These are phyloP conservation scores for Nemania diffusa DNA, from an alignment of 2,329 filamentous ascomycete genomes.

Conservation along the genomic window DNA sequence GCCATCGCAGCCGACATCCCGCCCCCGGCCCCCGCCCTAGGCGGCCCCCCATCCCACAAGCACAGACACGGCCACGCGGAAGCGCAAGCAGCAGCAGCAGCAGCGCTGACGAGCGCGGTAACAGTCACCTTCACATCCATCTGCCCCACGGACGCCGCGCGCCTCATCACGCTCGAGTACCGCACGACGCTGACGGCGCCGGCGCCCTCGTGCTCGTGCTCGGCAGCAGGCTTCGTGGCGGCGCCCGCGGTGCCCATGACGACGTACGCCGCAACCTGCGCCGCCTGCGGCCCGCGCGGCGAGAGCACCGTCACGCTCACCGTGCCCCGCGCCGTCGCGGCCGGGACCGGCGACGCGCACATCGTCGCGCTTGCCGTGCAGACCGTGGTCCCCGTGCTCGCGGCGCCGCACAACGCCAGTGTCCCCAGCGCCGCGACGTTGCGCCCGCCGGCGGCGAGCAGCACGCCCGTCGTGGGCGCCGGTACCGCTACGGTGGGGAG, in stretches of 20 bases:
- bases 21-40: slow-evolving; percentile 50
- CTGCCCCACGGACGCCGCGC: slow-evolving; percentile 50
- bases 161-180: slow-evolving; percentile 49
- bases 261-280: slow-evolving; percentile 46
- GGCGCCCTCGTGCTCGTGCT: background rate
- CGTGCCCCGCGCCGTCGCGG: slow-evolving; percentile 44
- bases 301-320: slow-evolving; percentile 51
- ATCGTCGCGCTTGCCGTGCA: slow-evolving; percentile 38
- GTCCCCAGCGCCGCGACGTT: background rate
- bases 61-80: background rate
- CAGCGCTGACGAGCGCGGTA: slow-evolving; percentile 40
- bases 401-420: background rate
- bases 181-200: slow-evolving; percentile 45
- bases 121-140: slow-evolving; percentile 51
- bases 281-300: slow-evolving; percentile 48
- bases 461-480: slow-evolving; percentile 25
- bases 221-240: background rate
- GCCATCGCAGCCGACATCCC: slow-evolving; percentile 48
- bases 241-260: slow-evolving; percentile 43
- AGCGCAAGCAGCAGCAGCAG: background rate
- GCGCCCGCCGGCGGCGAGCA: background rate
- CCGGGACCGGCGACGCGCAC: slow-evolving; percentile 25
- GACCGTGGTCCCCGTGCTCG: slow-evolving; percentile 44
- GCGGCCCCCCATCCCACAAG: slow-evolving; percentile 28
- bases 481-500: background rate